phyloP scores from a whole-genome alignment of 2,329 filamentous ascomycete genomes.

The Lecanicillium sp. region DNA sequence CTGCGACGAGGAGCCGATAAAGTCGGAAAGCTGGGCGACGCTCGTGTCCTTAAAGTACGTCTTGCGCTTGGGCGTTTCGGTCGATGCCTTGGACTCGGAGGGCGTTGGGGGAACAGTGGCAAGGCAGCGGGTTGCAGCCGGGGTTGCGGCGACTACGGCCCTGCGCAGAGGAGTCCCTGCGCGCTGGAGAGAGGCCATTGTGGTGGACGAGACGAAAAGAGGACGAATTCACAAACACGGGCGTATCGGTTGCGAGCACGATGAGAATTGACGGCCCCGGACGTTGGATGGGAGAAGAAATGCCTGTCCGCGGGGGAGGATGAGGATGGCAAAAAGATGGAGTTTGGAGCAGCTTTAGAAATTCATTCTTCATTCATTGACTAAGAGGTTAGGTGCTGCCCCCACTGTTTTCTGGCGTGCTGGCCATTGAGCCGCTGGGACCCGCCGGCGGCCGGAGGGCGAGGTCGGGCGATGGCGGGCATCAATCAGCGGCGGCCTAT shows the following conservation, averaged over 20 bases:
- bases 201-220: not conserved
- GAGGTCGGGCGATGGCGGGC: not conserved
- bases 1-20: constrained; percentile 36
- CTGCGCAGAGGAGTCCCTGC: constrained; percentile 33
- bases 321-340: not conserved
- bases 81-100: constrained; percentile 15
- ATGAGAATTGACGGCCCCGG: too few species aligned
- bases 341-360: constrained; percentile 2
- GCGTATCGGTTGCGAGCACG: too few species aligned
- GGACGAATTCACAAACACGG: too few species aligned
- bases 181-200: constrained; percentile 33
- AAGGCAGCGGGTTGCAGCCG: constrained; percentile 28
- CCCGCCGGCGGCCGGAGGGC: constrained; percentile 5
- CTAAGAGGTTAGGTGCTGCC: constrained; percentile 8
- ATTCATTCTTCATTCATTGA: constrained; percentile 8
- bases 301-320: not conserved
- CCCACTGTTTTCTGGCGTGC: constrained; percentile 2
- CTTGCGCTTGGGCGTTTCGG: constrained; percentile 23
- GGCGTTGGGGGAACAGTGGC: constrained; percentile 36
- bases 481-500: constrained; percentile 4
- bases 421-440: constrained; percentile 4
- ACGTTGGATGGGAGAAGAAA: not conserved
- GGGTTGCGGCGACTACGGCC: constrained; percentile 16
- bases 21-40: constrained; percentile 50
- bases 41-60: constrained; percentile 53